Percentiles rank a stretch among this genome's conserved stretches.
phyloP scores from a whole-genome alignment of 1,139 yeast species.

The Blastobotrys elegans region DNA sequence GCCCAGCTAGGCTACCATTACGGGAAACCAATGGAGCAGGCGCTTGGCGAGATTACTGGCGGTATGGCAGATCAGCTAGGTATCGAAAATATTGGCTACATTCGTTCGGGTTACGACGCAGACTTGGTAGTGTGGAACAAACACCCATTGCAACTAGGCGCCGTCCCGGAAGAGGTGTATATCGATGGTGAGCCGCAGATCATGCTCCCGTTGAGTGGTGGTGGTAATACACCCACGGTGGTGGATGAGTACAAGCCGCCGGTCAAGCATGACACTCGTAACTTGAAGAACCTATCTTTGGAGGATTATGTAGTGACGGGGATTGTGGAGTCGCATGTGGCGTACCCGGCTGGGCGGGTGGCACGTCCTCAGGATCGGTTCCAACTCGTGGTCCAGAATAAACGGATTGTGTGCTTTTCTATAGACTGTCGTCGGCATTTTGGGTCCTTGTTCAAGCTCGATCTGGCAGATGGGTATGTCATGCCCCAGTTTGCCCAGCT shows the following conservation, averaged over 20 bases:
- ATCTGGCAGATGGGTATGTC: constrained; percentile 4
- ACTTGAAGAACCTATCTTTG: background rate
- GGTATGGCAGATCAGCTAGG: constrained; percentile 15
- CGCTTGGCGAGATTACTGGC: constrained; percentile 18
- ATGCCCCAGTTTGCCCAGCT: constrained; percentile 1
- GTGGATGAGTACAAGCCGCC: constrained; percentile 4
- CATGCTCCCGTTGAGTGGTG: background rate
- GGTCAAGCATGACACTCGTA: background rate
- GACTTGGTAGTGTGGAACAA: constrained; percentile 20
- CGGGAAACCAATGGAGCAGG: constrained; percentile 3
- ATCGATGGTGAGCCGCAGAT: constrained; percentile 14
- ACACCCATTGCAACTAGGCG: constrained; percentile 18
- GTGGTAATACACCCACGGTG: background rate
- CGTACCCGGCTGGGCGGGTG: constrained; percentile 6
- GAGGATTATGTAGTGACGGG: constrained; percentile 7
- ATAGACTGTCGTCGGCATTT: constrained; percentile 10
- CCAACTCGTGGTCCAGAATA: constrained; percentile 4
- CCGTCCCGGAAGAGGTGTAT: constrained; percentile 18
- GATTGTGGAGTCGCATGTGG: constrained; percentile 8
- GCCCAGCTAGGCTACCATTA: constrained; percentile 7
- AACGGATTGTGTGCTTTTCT: constrained; percentile 5
- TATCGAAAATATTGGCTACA: constrained; percentile 15
- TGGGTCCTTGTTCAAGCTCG: constrained; percentile 1
- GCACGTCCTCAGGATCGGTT: constrained; percentile 10
- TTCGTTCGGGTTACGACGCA: constrained; percentile 19